Base-by-base conservation (phyloP, 257 asterid genomes). In the Penstemon davidsonii region DNA sequence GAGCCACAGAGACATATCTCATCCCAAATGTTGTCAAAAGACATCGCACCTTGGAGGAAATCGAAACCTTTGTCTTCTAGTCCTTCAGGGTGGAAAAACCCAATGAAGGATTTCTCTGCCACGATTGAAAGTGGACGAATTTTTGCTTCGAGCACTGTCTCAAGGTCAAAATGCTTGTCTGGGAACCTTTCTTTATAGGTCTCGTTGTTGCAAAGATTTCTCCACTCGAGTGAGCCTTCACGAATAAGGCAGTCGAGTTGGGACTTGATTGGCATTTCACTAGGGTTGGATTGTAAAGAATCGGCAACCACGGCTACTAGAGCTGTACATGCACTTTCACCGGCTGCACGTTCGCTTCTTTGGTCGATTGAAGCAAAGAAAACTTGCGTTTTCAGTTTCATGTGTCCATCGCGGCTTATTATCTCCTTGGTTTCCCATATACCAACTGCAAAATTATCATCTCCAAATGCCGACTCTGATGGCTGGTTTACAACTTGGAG, bases 161-260 rank as follows among this genome's bases (percentile, higher is more conserved):
- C 97, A 0, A 91, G 96, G 60, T 91, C 97, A 40, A 91, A 91
- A 83, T 91, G 97, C 76, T 85, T 91, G 82, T 91, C 97, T 0
- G 95, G 91, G 73, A 91, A 91, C 37, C 79, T 76, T 52, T 79
- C 92, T 62, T 15, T 68, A 54, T 85, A 88, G 7, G 71, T 73
- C 56, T 78, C 83, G 6, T 88, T 80, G 54, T 82, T 91, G 33
- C 97, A 91, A 12, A 91, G 96, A 54, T 84, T 88, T 67, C 97
- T 88, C 97, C 97, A 91, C 70, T 91, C 89, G 37, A 79, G 68
- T 2, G 97, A 91, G 45, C 97, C 97, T 73, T 91, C 97, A 5
- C 89, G 89, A 67, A 91, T 91, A 67, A 91, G 85, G 79, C 77
- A 79, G 77, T 91, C 93, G 19, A 91, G 88, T 63, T 91, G 97